Conservation (phyloP, 192 early-diverging fungal genomes). For the Coemansia sp. region DNA sequence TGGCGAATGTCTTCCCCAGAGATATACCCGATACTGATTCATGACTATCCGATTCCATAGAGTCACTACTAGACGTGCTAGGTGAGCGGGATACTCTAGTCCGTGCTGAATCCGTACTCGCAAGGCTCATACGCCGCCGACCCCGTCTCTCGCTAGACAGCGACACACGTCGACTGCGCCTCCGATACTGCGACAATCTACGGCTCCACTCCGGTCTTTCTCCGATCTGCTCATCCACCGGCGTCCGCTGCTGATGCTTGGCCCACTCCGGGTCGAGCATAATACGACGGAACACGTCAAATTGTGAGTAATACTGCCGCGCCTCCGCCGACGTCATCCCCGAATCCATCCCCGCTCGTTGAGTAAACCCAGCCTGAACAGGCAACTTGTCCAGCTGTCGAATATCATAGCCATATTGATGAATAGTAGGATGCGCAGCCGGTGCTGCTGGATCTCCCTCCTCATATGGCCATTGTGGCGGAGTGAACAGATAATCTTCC, state of each 20-base stretch:
- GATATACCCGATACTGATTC: background rate
- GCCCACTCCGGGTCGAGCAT: slow-evolving; percentile 33
- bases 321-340: slow-evolving; percentile 14
- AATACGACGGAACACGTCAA: slow-evolving; percentile 33
- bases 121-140: background rate
- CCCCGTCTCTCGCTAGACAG: slow-evolving; percentile 6
- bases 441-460: slow-evolving; percentile 27
- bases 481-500: slow-evolving; percentile 27
- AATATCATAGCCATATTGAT: slow-evolving; percentile 33
- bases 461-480: slow-evolving; percentile 39
- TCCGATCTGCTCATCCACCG: background rate
- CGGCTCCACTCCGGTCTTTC: background rate
- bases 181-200: background rate
- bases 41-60: background rate
- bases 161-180: slow-evolving; percentile 20
- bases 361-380: slow-evolving; percentile 20
- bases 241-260: background rate
- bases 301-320: slow-evolving; percentile 38
- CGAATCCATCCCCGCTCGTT: background rate
- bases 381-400: slow-evolving; percentile 29
- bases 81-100: background rate
- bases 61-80: background rate
- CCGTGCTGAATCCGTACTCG: background rate
- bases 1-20: slow-evolving; percentile 10
- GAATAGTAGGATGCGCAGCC: slow-evolving; percentile 16